Conservation (phyloP, 345 rosid species). For the Gossypium arboreum region DNA sequence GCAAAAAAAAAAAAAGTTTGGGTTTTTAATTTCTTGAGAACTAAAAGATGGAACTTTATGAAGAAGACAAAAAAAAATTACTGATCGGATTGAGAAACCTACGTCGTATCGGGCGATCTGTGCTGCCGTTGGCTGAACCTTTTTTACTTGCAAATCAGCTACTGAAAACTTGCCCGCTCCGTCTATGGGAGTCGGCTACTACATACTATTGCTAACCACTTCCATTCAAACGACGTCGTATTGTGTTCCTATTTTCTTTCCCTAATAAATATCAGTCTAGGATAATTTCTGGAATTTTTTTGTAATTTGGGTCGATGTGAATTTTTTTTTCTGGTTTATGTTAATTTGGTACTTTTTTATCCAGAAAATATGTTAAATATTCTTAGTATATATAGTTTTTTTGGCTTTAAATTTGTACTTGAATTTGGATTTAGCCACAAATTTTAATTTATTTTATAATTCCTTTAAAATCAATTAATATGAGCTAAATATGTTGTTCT, state of each 20-base stretch:
- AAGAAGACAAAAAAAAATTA: background rate
- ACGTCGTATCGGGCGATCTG: background rate
- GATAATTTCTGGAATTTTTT: too few species aligned
- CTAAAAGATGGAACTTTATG: background rate
- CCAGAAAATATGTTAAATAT: too few species aligned
- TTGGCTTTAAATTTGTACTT: too few species aligned
- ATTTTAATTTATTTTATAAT: too few species aligned
- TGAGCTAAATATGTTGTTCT: too few species aligned
- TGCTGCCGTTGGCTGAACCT: background rate
- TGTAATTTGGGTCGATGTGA: too few species aligned
- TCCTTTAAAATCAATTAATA: too few species aligned
- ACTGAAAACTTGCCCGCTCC: background rate
- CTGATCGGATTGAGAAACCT: background rate
- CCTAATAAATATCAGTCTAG: background rate
- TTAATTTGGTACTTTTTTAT: too few species aligned
- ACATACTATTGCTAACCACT: background rate
- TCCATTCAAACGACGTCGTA: background rate
- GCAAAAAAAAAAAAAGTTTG: background rate
- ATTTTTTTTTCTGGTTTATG: background rate
- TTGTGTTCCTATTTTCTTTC: background rate
- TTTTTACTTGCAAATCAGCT: background rate
- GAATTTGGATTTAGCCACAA: too few species aligned
- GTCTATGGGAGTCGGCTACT: background rate
- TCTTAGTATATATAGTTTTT: too few species aligned
- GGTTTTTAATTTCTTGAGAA: background rate